phyloP scores from a whole-genome alignment of 2,329 filamentous ascomycete species.

The Biscogniauxia marginata region DNA sequence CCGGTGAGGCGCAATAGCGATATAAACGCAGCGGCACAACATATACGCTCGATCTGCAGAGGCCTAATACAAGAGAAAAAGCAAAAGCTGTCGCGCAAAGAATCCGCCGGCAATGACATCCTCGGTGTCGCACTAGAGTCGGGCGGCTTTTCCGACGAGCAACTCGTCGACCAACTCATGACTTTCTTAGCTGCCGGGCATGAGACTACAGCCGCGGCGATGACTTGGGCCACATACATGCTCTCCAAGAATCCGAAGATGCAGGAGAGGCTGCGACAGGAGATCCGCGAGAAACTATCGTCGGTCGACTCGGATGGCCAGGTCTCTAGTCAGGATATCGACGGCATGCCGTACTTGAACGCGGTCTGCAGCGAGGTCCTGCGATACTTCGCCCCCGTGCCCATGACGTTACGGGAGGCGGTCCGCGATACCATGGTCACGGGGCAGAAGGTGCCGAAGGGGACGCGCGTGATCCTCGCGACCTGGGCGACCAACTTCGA shows the following conservation, averaged over 20 bases:
- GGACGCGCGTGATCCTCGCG: slow-evolving; percentile 62
- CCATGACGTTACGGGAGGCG: slow-evolving; percentile 59
- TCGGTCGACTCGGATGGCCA: slow-evolving; percentile 32
- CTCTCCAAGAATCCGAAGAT: slow-evolving; percentile 36
- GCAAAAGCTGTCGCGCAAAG: slow-evolving; percentile 45
- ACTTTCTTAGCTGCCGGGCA: slow-evolving; percentile 45
- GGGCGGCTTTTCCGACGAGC: slow-evolving; percentile 38
- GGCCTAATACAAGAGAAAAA: slow-evolving; percentile 71
- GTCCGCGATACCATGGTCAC: slow-evolving; percentile 54
- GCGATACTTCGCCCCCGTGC: slow-evolving; percentile 43
- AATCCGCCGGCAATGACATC: slow-evolving; percentile 38
- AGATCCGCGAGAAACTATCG: slow-evolving; percentile 38
- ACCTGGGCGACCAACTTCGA: slow-evolving; percentile 70
- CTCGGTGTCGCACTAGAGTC: slow-evolving; percentile 38
- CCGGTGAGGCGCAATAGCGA: slow-evolving; percentile 72
- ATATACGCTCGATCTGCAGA: slow-evolving; percentile 65
- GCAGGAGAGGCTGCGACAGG: slow-evolving; percentile 38
- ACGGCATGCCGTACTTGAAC: slow-evolving; percentile 39
- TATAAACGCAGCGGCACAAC: slow-evolving; percentile 51
- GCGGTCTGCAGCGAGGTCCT: slow-evolving; percentile 45
- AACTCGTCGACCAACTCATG: slow-evolving; percentile 40
- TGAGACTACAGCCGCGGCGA: slow-evolving; percentile 42
- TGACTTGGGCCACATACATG: slow-evolving; percentile 42
- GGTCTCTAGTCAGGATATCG: slow-evolving; percentile 37
- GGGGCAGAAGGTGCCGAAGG: slow-evolving; percentile 60